These are phyloP conservation scores for Phaeosphaeria sp. DNA, from an alignment of 2,329 filamentous ascomycete genomes.

Conservation along the genomic window DNA sequence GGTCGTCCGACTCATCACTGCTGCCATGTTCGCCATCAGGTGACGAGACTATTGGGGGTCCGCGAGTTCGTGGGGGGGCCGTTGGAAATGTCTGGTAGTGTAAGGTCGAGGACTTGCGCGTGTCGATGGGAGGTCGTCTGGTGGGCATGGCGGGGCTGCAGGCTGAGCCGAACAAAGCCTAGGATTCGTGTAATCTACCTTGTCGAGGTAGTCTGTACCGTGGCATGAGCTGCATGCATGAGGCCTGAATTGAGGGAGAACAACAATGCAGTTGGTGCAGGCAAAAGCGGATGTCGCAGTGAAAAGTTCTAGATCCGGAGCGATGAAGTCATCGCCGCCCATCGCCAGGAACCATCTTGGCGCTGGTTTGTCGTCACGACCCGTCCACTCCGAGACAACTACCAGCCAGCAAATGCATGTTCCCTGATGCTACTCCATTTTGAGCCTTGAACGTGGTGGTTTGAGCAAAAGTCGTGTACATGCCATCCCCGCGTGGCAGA, in stretches of 20 bases:
- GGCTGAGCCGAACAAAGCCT: conserved; percentile 8
- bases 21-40: conserved; percentile 33
- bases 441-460: too few relatives aligned
- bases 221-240: conserved; percentile 18
- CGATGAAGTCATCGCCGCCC: background rate
- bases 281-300: background rate
- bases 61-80: conserved; percentile 71
- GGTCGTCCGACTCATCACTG: conserved; percentile 42
- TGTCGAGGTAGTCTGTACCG: conserved; percentile 16
- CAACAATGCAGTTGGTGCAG: background rate
- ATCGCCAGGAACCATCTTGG: background rate
- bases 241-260: conserved; percentile 3
- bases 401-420: too few relatives aligned
- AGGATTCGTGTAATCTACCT: conserved; percentile 26
- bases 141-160: conserved; percentile 34
- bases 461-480: background rate
- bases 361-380: background rate
- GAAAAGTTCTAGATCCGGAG: background rate
- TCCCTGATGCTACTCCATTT: too few relatives aligned
- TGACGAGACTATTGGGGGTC: conserved; percentile 54
- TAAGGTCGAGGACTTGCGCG: conserved; percentile 59
- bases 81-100: conserved; percentile 86
- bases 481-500: background rate
- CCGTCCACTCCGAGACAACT: background rate
- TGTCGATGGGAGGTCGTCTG: conserved; percentile 43